Base-by-base conservation (phyloP, 192 early-diverging fungal genomes). In the Diversispora eburnea region DNA sequence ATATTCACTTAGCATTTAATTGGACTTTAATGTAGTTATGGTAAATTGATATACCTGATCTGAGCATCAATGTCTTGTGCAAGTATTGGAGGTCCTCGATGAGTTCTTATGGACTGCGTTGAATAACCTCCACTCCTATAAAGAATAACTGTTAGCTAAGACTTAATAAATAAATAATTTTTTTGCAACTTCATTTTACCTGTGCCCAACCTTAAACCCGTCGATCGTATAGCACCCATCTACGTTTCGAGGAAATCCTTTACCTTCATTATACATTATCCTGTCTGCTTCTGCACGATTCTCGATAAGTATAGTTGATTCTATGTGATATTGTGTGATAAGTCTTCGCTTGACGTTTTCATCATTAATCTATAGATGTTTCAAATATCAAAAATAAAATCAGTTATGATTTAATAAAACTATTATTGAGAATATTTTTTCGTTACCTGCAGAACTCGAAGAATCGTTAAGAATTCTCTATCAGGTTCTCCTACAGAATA, bases 281-380 rank as follows among this genome's bases (percentile, higher is more conserved):
- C 61, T 56, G 66, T 89, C 88, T 13, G 86, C 88, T 19, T 85
- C 80, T 3, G 58, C 63, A 74, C 87, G 83, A 22, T 84, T 77
- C 55, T 88, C 84, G 20, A 91, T 81, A 43, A 94, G 75, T 46
- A 91, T 83, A n/a, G 84, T 87, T 20, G 88, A 84, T 73, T 94
- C 91, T 55, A 92, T 92, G 41, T 76, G 75, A 62, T 83, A 83
- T 39, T 84, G 77, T 33, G 88, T 88, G 73, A 94, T 91, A 47
- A 94, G 78, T 68, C 89, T 84, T 8, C 90, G 88, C 62, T 90
- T 91, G 8, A 92, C 92, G 63, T 87, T 81, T 65, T 94, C 90
- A 56, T 90, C 75, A 25, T 81, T 80, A 64, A 92, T 82, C 5
- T 89, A 72, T 49, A n/a, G n/a, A 55, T 8, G 22, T 25, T 54